A percentile compares a stretch with the other conserved stretches of the same genome.
Evolutionary conservation across 768 basidiomycete species (phyloP).

Genomic region (Amyloporia xantha): DNA sequence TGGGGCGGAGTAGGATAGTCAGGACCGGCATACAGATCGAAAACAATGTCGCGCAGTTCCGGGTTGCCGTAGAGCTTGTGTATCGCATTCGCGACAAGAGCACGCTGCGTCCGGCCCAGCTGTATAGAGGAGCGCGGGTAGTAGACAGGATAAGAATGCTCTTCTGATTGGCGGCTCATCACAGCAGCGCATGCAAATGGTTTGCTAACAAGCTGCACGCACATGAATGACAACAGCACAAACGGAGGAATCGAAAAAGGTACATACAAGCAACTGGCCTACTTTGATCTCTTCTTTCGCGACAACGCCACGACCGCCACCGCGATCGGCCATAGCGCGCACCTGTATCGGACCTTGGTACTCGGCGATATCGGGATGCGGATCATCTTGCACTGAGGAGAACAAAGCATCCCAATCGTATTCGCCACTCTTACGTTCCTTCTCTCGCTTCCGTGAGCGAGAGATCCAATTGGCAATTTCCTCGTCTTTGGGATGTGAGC

Average conservation of each 20-base stretch:
- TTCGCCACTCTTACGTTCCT: slow-evolving; percentile 16
- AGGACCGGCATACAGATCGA: slow-evolving; percentile 23
- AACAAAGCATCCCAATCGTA: slow-evolving; percentile 24
- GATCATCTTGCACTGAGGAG: slow-evolving; percentile 4
- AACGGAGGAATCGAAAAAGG: neutral
- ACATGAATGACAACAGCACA: neutral
- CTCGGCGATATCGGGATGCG: slow-evolving; percentile 17
- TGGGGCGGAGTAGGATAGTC: slow-evolving; percentile 13
- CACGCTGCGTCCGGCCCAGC: slow-evolving; percentile 6
- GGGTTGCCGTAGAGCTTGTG: slow-evolving; percentile 21
- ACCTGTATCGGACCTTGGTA: slow-evolving; percentile 20
- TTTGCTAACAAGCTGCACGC: slow-evolving; percentile 22
- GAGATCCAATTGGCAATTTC: slow-evolving; percentile 12
- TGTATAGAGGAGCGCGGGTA: slow-evolving; percentile 5
- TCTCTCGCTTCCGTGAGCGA: slow-evolving; percentile 14
- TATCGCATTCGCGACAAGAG: slow-evolving; percentile 5
- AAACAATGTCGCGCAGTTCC: slow-evolving; percentile 13
- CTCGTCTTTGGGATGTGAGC: slow-evolving; percentile 2
- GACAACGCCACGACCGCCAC: slow-evolving; percentile 23
- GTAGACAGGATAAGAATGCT: slow-evolving; percentile 5
- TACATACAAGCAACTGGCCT: slow-evolving; percentile 24
- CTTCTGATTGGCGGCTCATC: slow-evolving; percentile 7
- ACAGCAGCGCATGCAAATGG: slow-evolving; percentile 19
- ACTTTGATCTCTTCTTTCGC: slow-evolving; percentile 15
- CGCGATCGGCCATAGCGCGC: slow-evolving; percentile 7